phyloP scores from a whole-genome alignment of 2,329 filamentous ascomycete species.

The Stemphylium vesicarium region DNA sequence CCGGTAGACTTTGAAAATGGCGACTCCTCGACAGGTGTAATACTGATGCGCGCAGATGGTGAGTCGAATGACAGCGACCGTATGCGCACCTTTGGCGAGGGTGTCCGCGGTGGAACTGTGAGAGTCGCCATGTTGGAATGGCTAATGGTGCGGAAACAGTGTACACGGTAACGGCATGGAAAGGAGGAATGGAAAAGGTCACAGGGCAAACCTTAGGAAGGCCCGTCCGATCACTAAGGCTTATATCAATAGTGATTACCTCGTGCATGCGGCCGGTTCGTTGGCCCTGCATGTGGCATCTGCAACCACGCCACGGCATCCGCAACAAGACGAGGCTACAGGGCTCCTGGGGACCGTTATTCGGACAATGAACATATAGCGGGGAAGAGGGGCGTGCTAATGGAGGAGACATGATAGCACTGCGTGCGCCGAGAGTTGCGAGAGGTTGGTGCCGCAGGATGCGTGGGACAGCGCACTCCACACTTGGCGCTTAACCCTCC shows the following conservation, averaged over 20 bases:
- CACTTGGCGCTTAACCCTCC: conserved; percentile 29
- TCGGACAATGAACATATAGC: conserved; percentile 21
- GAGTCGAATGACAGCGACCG: conserved; percentile 47
- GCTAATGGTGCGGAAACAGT: not conserved
- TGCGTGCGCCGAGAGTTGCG: conserved; percentile 24
- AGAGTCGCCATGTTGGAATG: conserved; percentile 27
- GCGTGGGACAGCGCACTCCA: conserved; percentile 41
- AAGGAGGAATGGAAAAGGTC: not conserved
- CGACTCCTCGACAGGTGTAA: conserved; percentile 42
- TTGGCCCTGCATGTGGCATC: conserved; percentile 34
- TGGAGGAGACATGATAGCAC: conserved; percentile 18
- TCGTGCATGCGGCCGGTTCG: conserved; percentile 28
- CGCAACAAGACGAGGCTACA: conserved; percentile 15
- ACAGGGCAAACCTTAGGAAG: not conserved
- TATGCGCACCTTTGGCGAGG: conserved; percentile 46
- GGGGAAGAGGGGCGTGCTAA: conserved; percentile 25
- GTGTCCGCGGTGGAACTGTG: conserved; percentile 39
- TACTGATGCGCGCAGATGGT: conserved; percentile 36
- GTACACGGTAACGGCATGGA: not conserved
- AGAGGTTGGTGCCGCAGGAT: conserved; percentile 21
- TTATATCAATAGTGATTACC: conserved; percentile 25
- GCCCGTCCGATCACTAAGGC: conserved; percentile 13
- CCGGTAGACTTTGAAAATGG: conserved; percentile 47
- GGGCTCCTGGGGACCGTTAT: conserved; percentile 21
- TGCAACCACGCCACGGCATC: conserved; percentile 35